Percentiles rank a stretch among this genome's conserved stretches.
phyloP scores from a whole-genome alignment of 805 yeast genomes.

The Cyberlindnera maclurae region DNA sequence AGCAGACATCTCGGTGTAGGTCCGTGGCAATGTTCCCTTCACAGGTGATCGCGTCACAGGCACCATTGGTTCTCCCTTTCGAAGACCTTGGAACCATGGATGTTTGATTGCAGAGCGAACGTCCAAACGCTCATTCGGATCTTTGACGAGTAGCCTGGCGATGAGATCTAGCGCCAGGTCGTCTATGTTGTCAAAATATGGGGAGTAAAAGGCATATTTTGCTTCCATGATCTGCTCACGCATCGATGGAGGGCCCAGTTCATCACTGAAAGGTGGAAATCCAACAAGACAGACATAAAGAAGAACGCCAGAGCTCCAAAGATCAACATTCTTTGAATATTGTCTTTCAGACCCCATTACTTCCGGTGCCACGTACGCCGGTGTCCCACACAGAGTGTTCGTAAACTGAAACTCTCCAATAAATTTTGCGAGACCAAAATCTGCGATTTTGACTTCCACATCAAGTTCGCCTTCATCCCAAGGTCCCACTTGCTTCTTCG shows the following conservation, averaged over 20 bases:
- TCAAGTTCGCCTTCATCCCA: slow-evolving; percentile 49
- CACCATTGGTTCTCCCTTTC: neutral
- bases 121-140: slow-evolving; percentile 64
- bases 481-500: slow-evolving; percentile 28
- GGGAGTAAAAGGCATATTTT: slow-evolving; percentile 66
- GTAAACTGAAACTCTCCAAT: slow-evolving; percentile 70
- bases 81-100: slow-evolving; percentile 61
- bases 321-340: slow-evolving; percentile 66
- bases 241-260: slow-evolving; percentile 73
- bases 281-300: slow-evolving; percentile 77
- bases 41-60: slow-evolving; percentile 24
- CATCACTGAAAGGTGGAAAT: slow-evolving; percentile 81
- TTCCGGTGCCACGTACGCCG: slow-evolving; percentile 85
- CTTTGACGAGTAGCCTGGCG: slow-evolving; percentile 52
- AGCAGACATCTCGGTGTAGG: slow-evolving; percentile 31
- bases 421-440: slow-evolving; percentile 61
- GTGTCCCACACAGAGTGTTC: slow-evolving; percentile 78
- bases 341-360: slow-evolving; percentile 44
- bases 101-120: slow-evolving; percentile 82
- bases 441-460: slow-evolving; percentile 69
- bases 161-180: slow-evolving; percentile 64
- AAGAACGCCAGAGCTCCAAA: slow-evolving; percentile 80
- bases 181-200: slow-evolving; percentile 68
- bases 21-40: slow-evolving; percentile 26
- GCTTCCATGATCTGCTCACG: slow-evolving; percentile 65